These are phyloP conservation scores for Inga laurina DNA, from an alignment of 306 rosid species.

Conservation along the genomic window DNA sequence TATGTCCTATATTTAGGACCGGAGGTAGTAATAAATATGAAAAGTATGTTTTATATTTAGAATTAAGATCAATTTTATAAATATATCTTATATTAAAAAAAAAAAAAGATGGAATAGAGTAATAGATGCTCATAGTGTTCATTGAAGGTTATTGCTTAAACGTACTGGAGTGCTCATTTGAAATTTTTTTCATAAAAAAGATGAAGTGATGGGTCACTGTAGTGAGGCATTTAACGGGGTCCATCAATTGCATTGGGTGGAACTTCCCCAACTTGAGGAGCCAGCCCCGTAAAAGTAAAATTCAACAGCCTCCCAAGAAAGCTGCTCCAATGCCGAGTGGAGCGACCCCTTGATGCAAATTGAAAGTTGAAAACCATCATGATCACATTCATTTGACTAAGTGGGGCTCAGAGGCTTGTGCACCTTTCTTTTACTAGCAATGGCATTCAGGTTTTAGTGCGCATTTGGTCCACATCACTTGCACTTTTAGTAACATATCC, in stretches of 20 bases:
- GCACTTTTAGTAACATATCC: slow-evolving; percentile 35
- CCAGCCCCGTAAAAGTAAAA: slow-evolving; percentile 34
- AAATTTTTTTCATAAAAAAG: not conserved
- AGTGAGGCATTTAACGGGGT: slow-evolving; percentile 2
- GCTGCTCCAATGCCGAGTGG: not conserved
- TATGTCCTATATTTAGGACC: too few relatives aligned
- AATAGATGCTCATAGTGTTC: too few relatives aligned
- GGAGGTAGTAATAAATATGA: too few relatives aligned
- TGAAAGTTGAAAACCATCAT: slow-evolving; percentile 20
- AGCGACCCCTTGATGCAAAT: slow-evolving; percentile 1
- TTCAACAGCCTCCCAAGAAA: not conserved
- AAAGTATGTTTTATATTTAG: too few relatives aligned
- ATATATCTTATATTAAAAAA: too few relatives aligned
- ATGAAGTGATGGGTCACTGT: not conserved
- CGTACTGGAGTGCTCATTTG: not conserved
- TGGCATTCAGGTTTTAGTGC: slow-evolving; percentile 36
- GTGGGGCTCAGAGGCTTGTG: slow-evolving; percentile 56
- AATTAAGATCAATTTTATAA: too few relatives aligned
- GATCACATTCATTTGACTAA: slow-evolving; percentile 40
- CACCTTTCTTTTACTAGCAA: slow-evolving; percentile 50
- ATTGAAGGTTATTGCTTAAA: not conserved
- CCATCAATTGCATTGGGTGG: slow-evolving; percentile 18
- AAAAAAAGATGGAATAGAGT: too few relatives aligned
- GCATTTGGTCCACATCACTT: slow-evolving; percentile 37
- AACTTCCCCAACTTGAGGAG: slow-evolving; percentile 55